Conservation (phyloP, 805 yeast species). For the Starmerella khaoyaiensis region DNA sequence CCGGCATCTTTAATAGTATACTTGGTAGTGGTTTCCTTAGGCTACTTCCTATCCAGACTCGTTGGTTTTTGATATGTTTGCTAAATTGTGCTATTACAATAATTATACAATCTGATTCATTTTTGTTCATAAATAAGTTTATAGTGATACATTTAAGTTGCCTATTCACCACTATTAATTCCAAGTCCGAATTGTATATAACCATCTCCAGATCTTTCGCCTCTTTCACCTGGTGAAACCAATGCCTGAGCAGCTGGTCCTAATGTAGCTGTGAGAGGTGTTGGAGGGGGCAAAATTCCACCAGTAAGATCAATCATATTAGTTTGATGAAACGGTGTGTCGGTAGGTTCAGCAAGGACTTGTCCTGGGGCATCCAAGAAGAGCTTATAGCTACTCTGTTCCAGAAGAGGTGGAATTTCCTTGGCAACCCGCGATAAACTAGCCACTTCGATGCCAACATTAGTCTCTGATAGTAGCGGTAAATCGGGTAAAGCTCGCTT, state of each 20-base stretch:
- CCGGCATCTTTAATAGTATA: conserved; percentile 74
- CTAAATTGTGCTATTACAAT: background rate
- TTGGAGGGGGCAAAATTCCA: conserved; percentile 24
- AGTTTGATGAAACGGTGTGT: background rate
- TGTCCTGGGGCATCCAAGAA: conserved; percentile 13
- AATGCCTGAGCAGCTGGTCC: conserved; percentile 33
- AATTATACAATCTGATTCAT: background rate
- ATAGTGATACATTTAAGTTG: background rate
- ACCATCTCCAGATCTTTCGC: conserved; percentile 13
- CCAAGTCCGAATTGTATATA: conserved; percentile 11
- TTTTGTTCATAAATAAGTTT: background rate
- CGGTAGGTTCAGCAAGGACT: background rate
- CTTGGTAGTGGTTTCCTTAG: conserved; percentile 58
- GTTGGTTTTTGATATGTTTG: conserved; percentile 35
- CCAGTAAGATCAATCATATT: conserved; percentile 1
- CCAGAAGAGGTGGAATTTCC: conserved; percentile 78
- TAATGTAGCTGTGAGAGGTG: conserved; percentile 31
- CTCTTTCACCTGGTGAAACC: conserved; percentile 16
- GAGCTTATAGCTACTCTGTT: conserved; percentile 41
- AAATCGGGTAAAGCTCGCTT: conserved; percentile 71
- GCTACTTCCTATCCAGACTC: conserved; percentile 57
- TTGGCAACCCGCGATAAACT: conserved; percentile 77
- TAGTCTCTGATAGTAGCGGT: conserved; percentile 62
- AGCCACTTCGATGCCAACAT: conserved; percentile 55
- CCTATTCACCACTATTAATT: background rate